Conservation (phyloP, 768 basidiomycete species). For the Chalciporus piperatus region DNA sequence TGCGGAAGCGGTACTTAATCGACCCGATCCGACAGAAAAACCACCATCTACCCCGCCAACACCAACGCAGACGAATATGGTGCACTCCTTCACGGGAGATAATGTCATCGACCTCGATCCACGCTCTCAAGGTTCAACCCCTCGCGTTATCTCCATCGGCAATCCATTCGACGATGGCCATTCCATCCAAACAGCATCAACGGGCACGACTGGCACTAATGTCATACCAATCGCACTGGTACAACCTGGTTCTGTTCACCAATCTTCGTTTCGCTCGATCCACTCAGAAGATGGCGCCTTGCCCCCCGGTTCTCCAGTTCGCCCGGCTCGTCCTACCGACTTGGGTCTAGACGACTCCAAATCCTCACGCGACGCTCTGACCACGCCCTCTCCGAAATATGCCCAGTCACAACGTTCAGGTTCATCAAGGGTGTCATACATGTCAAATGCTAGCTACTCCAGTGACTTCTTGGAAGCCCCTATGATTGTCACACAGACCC, state of each 20-base stretch:
- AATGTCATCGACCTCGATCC: constrained; percentile 63
- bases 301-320: constrained; percentile 41
- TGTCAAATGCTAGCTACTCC: constrained; percentile 71
- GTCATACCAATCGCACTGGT: constrained; percentile 86
- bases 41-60: constrained; percentile 18
- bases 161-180: constrained; percentile 79
- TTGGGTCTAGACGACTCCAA: constrained; percentile 61
- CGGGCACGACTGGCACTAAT: constrained; percentile 76
- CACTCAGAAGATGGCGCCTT: constrained; percentile 30
- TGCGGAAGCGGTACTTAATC: constrained; percentile 73
- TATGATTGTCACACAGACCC: constrained; percentile 72
- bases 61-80: constrained; percentile 29
- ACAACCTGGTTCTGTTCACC: constrained; percentile 47
- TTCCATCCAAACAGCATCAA: constrained; percentile 74
- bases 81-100: constrained; percentile 46
- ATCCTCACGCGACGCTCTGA: constrained; percentile 52
- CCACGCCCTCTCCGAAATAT: constrained; percentile 32
- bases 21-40: constrained; percentile 81
- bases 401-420: constrained; percentile 54
- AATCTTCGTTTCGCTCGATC: constrained; percentile 36
- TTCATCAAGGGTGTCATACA: constrained; percentile 62
- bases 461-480: constrained; percentile 82
- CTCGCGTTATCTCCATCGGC: constrained; percentile 23
- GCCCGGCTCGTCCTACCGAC: constrained; percentile 59
- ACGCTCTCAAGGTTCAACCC: constrained; percentile 37